Percentiles rank a stretch among this genome's conserved stretches.
phyloP scores from a whole-genome alignment of 2,329 filamentous ascomycete species.

The Exophiala xenobiotica region DNA sequence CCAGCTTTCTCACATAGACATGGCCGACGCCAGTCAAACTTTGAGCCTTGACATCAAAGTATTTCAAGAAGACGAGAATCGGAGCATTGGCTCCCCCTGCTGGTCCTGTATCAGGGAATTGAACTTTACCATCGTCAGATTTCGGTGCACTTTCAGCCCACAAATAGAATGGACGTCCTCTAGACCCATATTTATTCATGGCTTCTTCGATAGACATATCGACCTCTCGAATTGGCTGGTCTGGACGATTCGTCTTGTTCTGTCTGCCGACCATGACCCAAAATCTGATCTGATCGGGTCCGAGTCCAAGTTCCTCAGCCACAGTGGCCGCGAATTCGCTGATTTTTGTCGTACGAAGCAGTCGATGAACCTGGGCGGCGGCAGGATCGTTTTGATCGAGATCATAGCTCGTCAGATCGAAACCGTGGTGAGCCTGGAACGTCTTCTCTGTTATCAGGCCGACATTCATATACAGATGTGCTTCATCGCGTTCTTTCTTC shows the following conservation, averaged over 20 bases:
- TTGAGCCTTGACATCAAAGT: conserved; percentile 79
- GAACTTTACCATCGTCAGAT: conserved; percentile 65
- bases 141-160: conserved; percentile 77
- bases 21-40: conserved; percentile 74
- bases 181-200: conserved; percentile 66
- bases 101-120: conserved; percentile 58
- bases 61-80: conserved; percentile 88
- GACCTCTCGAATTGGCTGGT: conserved; percentile 77
- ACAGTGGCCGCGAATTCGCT: conserved; percentile 70
- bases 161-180: conserved; percentile 67
- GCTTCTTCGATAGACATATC: conserved; percentile 77
- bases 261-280: conserved; percentile 99
- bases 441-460: conserved; percentile 79
- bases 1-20: conserved; percentile 81
- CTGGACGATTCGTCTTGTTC: conserved; percentile 92
- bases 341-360: conserved; percentile 73
- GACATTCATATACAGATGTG: conserved; percentile 85
- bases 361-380: conserved; percentile 68
- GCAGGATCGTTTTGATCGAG: conserved; percentile 62
- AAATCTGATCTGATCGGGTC: conserved; percentile 70
- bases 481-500: conserved; percentile 87
- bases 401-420: conserved; percentile 75
- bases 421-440: conserved; percentile 77
- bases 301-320: conserved; percentile 66
- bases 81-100: conserved; percentile 44